These are phyloP conservation scores for Umbelopsis sp. DNA, from an alignment of 371 early-diverging fungal species.

Conservation along the genomic window DNA sequence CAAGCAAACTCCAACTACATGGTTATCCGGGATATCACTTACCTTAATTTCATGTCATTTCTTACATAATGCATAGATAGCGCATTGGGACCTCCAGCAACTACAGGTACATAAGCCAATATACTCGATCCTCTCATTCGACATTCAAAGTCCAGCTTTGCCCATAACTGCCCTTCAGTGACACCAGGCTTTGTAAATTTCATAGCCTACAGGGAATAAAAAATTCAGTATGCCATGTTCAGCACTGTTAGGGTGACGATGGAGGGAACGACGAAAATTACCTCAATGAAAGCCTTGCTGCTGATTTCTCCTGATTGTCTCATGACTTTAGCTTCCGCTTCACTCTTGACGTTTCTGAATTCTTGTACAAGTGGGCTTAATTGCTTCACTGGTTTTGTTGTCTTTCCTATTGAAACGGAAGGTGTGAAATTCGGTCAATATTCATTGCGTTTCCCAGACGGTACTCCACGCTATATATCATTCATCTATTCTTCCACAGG, in stretches of 20 bases:
- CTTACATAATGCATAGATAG: conserved; percentile 92
- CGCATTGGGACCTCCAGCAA: conserved; percentile 92
- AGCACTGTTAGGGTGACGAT: no score
- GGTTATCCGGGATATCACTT: conserved; percentile 18
- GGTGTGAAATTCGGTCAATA: not conserved
- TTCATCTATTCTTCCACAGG: not conserved
- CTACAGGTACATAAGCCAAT: conserved; percentile 96
- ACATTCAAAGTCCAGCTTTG: conserved; percentile 78
- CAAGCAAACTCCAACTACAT: not conserved
- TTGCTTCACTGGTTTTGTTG: conserved; percentile 46
- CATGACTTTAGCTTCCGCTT: conserved; percentile 79
- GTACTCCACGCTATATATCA: no score
- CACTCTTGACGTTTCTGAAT: conserved; percentile 78
- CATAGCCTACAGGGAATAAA: conserved; percentile 51
- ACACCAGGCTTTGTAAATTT: conserved; percentile 69
- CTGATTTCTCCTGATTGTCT: conserved; percentile 77
- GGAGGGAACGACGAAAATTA: conserved; percentile 12
- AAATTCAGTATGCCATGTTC: no score
- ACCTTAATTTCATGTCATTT: conserved; percentile 75
- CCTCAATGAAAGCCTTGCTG: conserved; percentile 77
- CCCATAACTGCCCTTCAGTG: conserved; percentile 79
- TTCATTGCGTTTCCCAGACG: no score
- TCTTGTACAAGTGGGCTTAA: conserved; percentile 70
- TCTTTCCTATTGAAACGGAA: conserved; percentile 29
- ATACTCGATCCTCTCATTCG: conserved; percentile 71